A percentile compares a stretch with the other conserved stretches of the same genome.
phyloP scores from a whole-genome alignment of 495 filamentous ascomycete species.

The Penicillium canariense region DNA sequence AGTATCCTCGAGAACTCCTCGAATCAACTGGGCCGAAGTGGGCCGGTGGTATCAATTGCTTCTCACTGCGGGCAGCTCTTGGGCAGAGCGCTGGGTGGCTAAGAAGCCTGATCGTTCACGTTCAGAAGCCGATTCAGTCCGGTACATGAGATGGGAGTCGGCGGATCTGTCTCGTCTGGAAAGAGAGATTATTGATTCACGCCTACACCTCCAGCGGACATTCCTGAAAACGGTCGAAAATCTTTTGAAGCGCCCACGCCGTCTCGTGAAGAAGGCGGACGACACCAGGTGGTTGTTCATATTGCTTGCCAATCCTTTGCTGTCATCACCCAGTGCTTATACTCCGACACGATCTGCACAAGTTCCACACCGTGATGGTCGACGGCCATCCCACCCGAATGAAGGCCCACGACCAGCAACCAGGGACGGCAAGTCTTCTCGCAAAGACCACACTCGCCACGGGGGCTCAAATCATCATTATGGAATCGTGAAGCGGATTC shows the following conservation, averaged over 20 bases:
- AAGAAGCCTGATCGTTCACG: slow-evolving; percentile 32
- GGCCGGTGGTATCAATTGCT: slow-evolving; percentile 76
- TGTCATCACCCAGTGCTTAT: slow-evolving; percentile 44
- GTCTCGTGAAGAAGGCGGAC: slow-evolving; percentile 63
- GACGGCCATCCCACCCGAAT: slow-evolving; percentile 31
- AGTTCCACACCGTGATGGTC: slow-evolving; percentile 21
- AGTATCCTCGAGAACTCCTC: slow-evolving; percentile 62
- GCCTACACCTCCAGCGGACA: slow-evolving; percentile 62
- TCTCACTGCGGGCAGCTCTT: slow-evolving; percentile 60
- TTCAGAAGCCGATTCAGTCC: slow-evolving; percentile 28
- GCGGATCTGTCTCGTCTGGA: slow-evolving; percentile 50
- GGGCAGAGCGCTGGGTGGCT: slow-evolving; percentile 49
- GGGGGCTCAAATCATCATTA: slow-evolving; percentile 60
- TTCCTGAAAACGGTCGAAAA: slow-evolving; percentile 82
- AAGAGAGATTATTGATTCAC: slow-evolving; percentile 61
- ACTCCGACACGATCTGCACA: not conserved
- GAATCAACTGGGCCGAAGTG: slow-evolving; percentile 72
- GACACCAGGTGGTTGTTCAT: slow-evolving; percentile 83
- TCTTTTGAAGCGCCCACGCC: slow-evolving; percentile 80
- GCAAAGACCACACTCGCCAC: slow-evolving; percentile 15
- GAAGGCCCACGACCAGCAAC: slow-evolving; percentile 18
- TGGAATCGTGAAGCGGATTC: slow-evolving; percentile 82
- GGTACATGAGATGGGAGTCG: slow-evolving; percentile 29
- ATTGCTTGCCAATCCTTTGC: slow-evolving; percentile 74
- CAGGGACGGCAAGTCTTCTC: slow-evolving; percentile 21